Conservation (phyloP, 192 early-diverging fungal genomes). For the Entomortierella chlamydospora region DNA sequence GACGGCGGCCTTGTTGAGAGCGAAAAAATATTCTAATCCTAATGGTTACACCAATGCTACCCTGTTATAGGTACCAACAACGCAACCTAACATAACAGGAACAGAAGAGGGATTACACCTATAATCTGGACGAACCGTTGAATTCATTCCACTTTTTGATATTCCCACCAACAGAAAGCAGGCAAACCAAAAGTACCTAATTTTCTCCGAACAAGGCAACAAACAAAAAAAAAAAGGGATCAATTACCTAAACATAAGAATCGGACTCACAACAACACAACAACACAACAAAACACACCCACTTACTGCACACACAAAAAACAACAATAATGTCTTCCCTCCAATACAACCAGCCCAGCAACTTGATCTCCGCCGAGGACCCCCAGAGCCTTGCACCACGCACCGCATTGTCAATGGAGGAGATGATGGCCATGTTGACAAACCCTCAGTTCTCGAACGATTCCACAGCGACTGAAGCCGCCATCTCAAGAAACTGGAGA, state of each 20-base stretch:
- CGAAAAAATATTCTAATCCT: neutral
- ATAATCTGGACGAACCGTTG: neutral
- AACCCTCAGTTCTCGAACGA: slow-evolving; percentile 37
- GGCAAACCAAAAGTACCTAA: neutral
- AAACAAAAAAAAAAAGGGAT: no score
- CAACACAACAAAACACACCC: slow-evolving; percentile 2
- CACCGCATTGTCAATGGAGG: slow-evolving; percentile 41
- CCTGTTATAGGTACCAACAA: neutral
- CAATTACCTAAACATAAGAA: slow-evolving; percentile 15
- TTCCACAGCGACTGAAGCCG: slow-evolving; percentile 22
- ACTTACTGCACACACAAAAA: neutral
- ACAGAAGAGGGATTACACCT: neutral
- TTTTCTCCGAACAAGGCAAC: slow-evolving; percentile 12
- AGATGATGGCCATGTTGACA: slow-evolving; percentile 39
- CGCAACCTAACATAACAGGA: neutral
- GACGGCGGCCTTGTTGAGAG: no score
- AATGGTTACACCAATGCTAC: slow-evolving; percentile 26
- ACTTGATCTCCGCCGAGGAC: slow-evolving; percentile 41
- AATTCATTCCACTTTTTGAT: neutral
- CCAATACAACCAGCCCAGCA: slow-evolving; percentile 46
- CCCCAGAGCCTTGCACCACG: slow-evolving; percentile 46
- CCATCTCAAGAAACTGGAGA: slow-evolving; percentile 37
- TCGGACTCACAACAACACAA: neutral
- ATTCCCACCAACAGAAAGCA: neutral
- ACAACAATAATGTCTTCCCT: slow-evolving; percentile 41